These are phyloP conservation scores for Alnus glutinosa DNA, from an alignment of 306 rosid genomes.

Conservation along the genomic window DNA sequence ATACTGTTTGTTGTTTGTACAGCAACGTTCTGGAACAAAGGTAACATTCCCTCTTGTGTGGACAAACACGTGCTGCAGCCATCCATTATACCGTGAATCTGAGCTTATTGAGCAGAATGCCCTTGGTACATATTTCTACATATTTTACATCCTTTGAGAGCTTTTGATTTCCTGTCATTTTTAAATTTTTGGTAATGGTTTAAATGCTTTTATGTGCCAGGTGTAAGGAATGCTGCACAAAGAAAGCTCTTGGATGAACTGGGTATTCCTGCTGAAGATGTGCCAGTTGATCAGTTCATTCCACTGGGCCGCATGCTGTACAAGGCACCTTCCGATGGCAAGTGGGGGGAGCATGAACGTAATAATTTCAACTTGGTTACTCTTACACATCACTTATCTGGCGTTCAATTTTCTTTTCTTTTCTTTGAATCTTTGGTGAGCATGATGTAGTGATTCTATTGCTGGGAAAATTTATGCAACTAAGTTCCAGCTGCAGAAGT, in stretches of 20 bases:
- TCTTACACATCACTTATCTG: not conserved
- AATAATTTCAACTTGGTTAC: constrained; percentile 34
- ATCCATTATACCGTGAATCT: constrained; percentile 91
- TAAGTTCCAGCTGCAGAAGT: not conserved
- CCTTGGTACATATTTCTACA: constrained; percentile 56
- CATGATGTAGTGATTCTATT: not conserved
- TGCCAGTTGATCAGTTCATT: constrained; percentile 89
- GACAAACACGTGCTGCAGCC: constrained; percentile 99
- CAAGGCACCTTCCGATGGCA: constrained; percentile 98
- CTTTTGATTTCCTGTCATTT: constrained; percentile 4
- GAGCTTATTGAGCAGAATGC: constrained; percentile 78
- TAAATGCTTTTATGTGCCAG: constrained; percentile 37
- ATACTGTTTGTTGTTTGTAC: constrained; percentile 26
- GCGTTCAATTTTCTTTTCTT: constrained; percentile 8
- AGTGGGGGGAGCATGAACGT: constrained; percentile 99
- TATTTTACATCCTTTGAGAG: constrained; percentile 10
- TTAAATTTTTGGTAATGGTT: not conserved
- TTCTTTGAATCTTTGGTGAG: not conserved
- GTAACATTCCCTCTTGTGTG: constrained; percentile 99
- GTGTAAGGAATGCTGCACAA: constrained; percentile 94
- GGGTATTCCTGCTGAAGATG: constrained; percentile 86
- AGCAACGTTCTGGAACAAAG: constrained; percentile 99
- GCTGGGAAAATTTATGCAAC: not conserved
- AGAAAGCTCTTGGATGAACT: constrained; percentile 96
- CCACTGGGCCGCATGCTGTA: constrained; percentile 90